phyloP scores from a whole-genome alignment of 257 asterid species.

The Nicotiana benthamiana region DNA sequence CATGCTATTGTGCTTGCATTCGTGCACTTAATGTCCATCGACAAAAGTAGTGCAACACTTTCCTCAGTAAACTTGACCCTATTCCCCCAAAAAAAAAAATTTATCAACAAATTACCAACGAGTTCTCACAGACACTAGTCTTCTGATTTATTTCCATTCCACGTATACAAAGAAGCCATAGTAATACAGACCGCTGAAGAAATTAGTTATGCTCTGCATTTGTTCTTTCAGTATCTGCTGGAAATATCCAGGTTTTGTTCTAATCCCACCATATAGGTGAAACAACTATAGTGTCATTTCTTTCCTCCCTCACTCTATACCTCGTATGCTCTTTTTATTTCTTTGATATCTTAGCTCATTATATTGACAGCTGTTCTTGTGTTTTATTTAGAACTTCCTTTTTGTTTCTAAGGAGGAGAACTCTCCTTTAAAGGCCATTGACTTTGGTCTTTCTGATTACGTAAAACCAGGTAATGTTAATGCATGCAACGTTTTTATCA shows the following conservation, averaged over 20 bases:
- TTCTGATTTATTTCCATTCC: neutral
- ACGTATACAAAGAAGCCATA: neutral
- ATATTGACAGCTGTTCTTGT: conserved; percentile 4
- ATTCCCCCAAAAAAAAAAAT: neutral
- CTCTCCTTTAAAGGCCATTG: conserved; percentile 74
- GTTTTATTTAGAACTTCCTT: conserved; percentile 65
- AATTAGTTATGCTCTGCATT: neutral
- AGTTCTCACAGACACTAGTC: neutral
- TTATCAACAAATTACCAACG: neutral
- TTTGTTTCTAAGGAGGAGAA: conserved; percentile 65
- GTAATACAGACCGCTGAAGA: no score
- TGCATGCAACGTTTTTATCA: neutral
- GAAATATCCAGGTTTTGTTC: neutral
- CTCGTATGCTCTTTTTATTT: neutral
- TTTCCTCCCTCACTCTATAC: neutral
- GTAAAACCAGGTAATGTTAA: conserved; percentile 71
- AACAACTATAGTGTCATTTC: neutral
- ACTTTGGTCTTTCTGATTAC: conserved; percentile 88
- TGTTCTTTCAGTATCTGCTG: neutral
- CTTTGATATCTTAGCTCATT: neutral
- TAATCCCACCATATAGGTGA: neutral
- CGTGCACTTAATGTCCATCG: neutral
- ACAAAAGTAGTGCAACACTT: neutral
- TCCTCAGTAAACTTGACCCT: neutral
- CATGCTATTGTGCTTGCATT: neutral